Evolutionary conservation across 2,329 filamentous ascomycete species (phyloP).

Genomic region (Fusarium devonianum): DNA sequence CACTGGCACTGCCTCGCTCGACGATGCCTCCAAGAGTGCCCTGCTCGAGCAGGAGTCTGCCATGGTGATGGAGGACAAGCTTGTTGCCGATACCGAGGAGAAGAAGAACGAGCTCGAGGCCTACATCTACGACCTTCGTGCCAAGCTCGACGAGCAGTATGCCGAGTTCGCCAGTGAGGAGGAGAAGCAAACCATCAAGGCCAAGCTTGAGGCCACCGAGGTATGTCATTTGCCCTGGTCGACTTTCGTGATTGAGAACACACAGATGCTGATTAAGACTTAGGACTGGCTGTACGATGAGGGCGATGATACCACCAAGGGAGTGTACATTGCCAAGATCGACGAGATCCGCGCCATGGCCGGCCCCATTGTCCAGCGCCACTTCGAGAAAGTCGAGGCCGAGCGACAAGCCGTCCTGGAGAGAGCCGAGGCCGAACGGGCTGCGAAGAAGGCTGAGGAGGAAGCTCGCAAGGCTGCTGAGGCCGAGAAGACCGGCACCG

Average conservation of each 20-base stretch:
- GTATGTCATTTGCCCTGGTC: slow-evolving; percentile 67
- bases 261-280: slow-evolving; percentile 17
- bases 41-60: slow-evolving; percentile 81
- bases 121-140: slow-evolving; percentile 95
- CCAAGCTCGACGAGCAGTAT: slow-evolving; percentile 93
- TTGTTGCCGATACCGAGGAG: slow-evolving; percentile 96
- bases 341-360: slow-evolving; percentile 93
- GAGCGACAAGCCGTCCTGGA: slow-evolving; percentile 83
- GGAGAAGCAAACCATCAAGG: slow-evolving; percentile 86
- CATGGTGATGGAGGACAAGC: slow-evolving; percentile 99
- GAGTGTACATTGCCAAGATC: slow-evolving; percentile 91
- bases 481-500: slow-evolving; percentile 58
- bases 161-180: slow-evolving; percentile 88
- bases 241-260: background rate
- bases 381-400: slow-evolving; percentile 92
- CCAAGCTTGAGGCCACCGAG: slow-evolving; percentile 85
- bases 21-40: slow-evolving; percentile 69
- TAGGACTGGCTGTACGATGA: slow-evolving; percentile 99
- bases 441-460: slow-evolving; percentile 73
- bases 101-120: slow-evolving; percentile 99
- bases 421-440: slow-evolving; percentile 77
- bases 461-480: slow-evolving; percentile 63
- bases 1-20: slow-evolving; percentile 81
- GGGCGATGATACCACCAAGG: slow-evolving; percentile 93
- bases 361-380: slow-evolving; percentile 90